phyloP scores from a whole-genome alignment of 108 stramenopile genomes.

The Chaetoceros tenuissimus region DNA sequence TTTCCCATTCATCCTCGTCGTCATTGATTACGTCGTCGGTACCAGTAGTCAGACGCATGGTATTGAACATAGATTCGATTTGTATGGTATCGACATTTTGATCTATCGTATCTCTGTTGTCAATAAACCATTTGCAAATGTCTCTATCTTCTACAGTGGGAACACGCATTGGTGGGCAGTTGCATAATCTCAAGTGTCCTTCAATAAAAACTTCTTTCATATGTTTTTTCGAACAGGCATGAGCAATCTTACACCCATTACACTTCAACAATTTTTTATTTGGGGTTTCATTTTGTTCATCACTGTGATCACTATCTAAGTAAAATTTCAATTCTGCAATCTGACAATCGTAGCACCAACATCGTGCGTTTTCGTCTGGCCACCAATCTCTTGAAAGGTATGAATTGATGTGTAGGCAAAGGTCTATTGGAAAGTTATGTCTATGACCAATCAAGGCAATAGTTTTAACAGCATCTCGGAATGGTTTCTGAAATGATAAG shows the following conservation, averaged over 20 bases:
- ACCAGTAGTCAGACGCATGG: no score
- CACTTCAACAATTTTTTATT: background rate
- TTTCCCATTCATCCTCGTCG: slow-evolving; percentile 11
- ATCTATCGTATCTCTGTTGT: background rate
- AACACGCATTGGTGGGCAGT: background rate
- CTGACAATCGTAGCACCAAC: background rate
- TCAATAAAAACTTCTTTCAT: background rate
- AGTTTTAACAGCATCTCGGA: background rate
- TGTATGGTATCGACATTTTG: no score
- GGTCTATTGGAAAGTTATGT: background rate
- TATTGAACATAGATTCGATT: no score
- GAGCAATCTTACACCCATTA: background rate
- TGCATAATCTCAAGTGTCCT: background rate
- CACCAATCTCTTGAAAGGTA: background rate
- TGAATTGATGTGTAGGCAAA: background rate
- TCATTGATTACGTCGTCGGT: slow-evolving; percentile 4
- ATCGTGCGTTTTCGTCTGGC: background rate
- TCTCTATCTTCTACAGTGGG: background rate
- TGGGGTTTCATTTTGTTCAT: background rate
- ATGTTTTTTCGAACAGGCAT: background rate
- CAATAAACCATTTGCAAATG: background rate
- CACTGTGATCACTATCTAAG: background rate
- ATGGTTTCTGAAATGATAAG: background rate
- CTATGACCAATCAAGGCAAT: background rate
- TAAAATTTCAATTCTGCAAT: background rate